phyloP scores from a whole-genome alignment of 208 protist genomes.

The Leishmania aethiopica region DNA sequence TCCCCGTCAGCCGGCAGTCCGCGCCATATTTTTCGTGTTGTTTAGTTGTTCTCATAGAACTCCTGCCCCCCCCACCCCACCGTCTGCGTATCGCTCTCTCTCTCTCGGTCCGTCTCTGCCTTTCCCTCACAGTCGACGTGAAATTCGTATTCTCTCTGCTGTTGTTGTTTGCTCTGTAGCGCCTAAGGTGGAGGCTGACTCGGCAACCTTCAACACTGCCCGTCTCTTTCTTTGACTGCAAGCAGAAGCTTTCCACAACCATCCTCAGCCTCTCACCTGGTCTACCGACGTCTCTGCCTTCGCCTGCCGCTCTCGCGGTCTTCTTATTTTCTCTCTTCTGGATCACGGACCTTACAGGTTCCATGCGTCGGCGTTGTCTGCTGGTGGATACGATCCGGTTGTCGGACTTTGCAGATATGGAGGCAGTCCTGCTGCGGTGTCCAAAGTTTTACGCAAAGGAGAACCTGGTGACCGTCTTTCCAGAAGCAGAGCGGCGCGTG shows the following conservation, averaged over 20 bases:
- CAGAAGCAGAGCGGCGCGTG: constrained; percentile 11
- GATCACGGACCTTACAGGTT: not conserved
- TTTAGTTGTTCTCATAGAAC: not conserved
- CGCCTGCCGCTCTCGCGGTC: not conserved
- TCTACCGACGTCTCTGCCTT: not conserved
- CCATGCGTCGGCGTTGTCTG: constrained; percentile 20
- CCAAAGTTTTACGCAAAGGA: constrained; percentile 43
- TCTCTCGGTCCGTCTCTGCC: not conserved
- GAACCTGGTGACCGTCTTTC: constrained; percentile 51
- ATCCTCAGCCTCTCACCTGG: no score
- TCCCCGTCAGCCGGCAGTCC: not conserved
- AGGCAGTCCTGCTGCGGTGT: constrained; percentile 38
- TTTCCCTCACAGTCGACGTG: no score
- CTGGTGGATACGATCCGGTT: constrained; percentile 14
- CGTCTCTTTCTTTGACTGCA: not conserved
- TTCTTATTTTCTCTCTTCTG: constrained; percentile 3
- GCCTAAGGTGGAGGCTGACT: not conserved
- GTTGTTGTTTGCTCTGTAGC: not conserved
- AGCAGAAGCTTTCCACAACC: not conserved
- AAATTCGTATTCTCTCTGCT: not conserved
- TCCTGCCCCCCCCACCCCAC: not conserved
- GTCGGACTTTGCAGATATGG: constrained; percentile 20
- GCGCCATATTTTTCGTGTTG: not conserved
- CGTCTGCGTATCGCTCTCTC: not conserved
- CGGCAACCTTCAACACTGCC: not conserved